phyloP scores from a whole-genome alignment of 2,329 filamentous ascomycete genomes.

The Fusarium sp. region DNA sequence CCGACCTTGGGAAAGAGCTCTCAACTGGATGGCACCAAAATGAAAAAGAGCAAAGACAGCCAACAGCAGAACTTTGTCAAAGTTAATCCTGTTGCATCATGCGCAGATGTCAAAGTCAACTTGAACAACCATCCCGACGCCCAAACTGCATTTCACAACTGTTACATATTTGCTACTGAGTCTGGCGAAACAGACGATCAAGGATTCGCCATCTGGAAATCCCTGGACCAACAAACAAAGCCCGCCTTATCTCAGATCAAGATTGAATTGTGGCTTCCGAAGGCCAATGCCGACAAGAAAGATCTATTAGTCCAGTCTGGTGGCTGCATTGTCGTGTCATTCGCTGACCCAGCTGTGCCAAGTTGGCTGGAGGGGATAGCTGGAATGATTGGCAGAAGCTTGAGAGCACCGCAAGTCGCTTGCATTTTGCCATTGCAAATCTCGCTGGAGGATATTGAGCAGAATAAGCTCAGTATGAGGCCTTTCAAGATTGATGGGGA shows the following conservation, averaged over 20 bases:
- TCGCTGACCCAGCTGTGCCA: not conserved
- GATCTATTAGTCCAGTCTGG: not conserved
- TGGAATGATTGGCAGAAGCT: not conserved
- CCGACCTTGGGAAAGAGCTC: accelerated
- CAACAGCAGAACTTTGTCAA: no score
- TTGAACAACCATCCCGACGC: not conserved
- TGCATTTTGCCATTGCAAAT: not conserved
- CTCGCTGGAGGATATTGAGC: not conserved
- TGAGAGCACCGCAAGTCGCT: not conserved
- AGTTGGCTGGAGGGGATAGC: not conserved
- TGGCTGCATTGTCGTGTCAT: conserved; percentile 11
- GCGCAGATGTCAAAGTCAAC: not conserved
- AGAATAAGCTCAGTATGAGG: not conserved
- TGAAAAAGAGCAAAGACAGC: accelerated
- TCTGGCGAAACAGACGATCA: not conserved
- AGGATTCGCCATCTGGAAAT: not conserved
- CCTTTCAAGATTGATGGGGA: not conserved
- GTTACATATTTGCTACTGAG: not conserved
- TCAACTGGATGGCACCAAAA: accelerated
- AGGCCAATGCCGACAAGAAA: accelerated
- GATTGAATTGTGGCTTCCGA: conserved; percentile 12
- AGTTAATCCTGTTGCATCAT: not conserved
- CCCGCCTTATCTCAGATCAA: not conserved
- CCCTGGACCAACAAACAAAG: not conserved
- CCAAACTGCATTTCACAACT: accelerated